These are phyloP conservation scores for Colletotrichum scovillei DNA, from an alignment of 2,329 filamentous ascomycete species.

Conservation along the genomic window DNA sequence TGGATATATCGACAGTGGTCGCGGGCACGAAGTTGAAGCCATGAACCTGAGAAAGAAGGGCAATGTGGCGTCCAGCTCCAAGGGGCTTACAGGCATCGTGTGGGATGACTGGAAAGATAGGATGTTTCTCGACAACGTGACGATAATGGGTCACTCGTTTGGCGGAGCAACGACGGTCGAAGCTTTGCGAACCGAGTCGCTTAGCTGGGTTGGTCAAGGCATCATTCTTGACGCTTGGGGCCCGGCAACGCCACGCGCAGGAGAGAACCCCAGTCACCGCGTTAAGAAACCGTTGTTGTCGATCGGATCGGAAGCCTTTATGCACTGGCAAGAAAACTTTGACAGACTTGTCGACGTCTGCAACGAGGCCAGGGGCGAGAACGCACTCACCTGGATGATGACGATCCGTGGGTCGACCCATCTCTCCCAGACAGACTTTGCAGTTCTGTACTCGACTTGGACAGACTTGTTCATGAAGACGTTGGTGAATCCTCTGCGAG, in stretches of 20 bases:
- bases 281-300: constrained; percentile 67
- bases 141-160: constrained; percentile 74
- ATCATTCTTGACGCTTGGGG: constrained; percentile 77
- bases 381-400: constrained; percentile 60
- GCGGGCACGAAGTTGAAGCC: constrained; percentile 60
- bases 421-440: constrained; percentile 74
- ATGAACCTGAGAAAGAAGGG: constrained; percentile 67
- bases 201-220: constrained; percentile 69
- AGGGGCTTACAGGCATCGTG: constrained; percentile 64
- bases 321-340: constrained; percentile 76
- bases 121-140: constrained; percentile 66
- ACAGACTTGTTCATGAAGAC: constrained; percentile 70
- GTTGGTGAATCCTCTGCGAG: constrained; percentile 71
- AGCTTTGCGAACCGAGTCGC: constrained; percentile 63
- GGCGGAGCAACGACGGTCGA: constrained; percentile 74
- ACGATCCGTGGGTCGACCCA: constrained; percentile 71
- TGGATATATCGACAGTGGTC: constrained; percentile 63
- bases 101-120: constrained; percentile 69
- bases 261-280: constrained; percentile 55
- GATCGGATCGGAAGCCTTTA: constrained; percentile 76
- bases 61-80: constrained; percentile 68
- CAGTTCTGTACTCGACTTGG: constrained; percentile 70
- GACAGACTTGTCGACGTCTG: constrained; percentile 66
- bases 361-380: constrained; percentile 62
- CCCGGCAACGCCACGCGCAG: constrained; percentile 56